Evolutionary conservation across 805 yeast genomes (phyloP), one percentile per base, ranked within the genome.

Genomic region (Candida sonorensis): DNA sequence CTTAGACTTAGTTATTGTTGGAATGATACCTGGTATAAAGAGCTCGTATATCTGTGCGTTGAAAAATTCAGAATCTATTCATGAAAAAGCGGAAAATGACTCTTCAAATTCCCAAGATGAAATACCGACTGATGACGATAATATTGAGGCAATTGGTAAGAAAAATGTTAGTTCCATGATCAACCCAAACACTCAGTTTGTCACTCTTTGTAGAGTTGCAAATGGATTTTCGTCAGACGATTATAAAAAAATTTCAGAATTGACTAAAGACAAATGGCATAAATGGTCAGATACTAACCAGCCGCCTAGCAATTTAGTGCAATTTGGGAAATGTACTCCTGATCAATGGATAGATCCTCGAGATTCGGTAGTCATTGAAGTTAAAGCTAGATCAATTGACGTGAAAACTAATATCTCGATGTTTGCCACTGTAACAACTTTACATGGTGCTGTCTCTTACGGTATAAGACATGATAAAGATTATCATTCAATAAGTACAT

Each of bases 291-390:
- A 63, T 7, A 48, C 48, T 3, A 43, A 41, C 0, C 46, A 53
- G 16, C 77, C 77, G 3, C 73, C 77, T 0, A 34, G 55, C 0
- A 44, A 51, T 2, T 23, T 65, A 1, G 32, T 77, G 2, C 59
- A 62, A 34, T 81, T 81, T 59, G 88, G 86, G 1, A 60, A 67
- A 5, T 64, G 69, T 31, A 53, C 60, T 10, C 95, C 96, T 0
- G 73, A 67, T 20, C 69, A 67, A 37, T 88, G 95, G 94, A 81
- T 90, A 17, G 62, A 76, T 36, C 97, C 97, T 0, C 60, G 65
- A 23, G 74, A 82, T 18, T 81, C 94, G 1, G 49, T 88, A 3
- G 90, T 90, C 0, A 47, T 90, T 7, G 95, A 87, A 50, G 75
- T 88, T 12, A 86, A 82, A 49, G 94, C 95, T 0, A 63, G 95